Base-by-base conservation (phyloP, 2,329 filamentous ascomycete genomes). In the Fusarium sp. region DNA sequence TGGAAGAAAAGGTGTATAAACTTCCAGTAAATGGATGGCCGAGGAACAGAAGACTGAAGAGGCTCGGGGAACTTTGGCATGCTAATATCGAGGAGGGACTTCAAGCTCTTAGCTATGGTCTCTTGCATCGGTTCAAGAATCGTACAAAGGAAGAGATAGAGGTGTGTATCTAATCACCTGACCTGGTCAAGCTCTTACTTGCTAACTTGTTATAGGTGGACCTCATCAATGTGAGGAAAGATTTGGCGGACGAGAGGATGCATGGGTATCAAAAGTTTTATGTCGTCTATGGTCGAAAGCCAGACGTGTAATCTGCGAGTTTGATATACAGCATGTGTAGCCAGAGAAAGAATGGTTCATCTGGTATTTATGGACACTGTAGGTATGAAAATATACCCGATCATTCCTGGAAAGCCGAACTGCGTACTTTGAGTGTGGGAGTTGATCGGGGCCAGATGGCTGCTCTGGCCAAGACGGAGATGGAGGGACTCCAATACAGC, bases 81-180 rank as follows among this genome's bases (percentile, higher is more conserved):
- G 52, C 45, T 13, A 63, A 63, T 31, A 50, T 63, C 2, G 31
- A 27, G 14, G 61, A 63, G 47, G 61, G 61, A 2, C 34, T 63
- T 35, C 52, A 52, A 22, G 61, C 34, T 13, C 52, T 63, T 9
- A 63, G 34, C 4, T 52, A 56, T 16, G 61, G 61, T 4, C 24
- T 63, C 18, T 56, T 63, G 20, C 52, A 37, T 14, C 37, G 61
- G 27, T 50, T 42, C 16, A 35, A 56, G 8, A 50, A 27, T 14
- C 38, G 61, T 27, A 63, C 61, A n/a, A 52, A 63, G 24, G 61
- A 63, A 52, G 22, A 63, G 61, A 63, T 63, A 24, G 45, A 63
- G 61, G 61, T 63, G 31, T 40, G 61, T 35, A 14, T 11, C 31
- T 6, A 1, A 27, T 45, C 5, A 14, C 18, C 24, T 42, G 4